Evolutionary conservation across 768 basidiomycete species (phyloP).

Genomic region (Trametes cubensis): DNA sequence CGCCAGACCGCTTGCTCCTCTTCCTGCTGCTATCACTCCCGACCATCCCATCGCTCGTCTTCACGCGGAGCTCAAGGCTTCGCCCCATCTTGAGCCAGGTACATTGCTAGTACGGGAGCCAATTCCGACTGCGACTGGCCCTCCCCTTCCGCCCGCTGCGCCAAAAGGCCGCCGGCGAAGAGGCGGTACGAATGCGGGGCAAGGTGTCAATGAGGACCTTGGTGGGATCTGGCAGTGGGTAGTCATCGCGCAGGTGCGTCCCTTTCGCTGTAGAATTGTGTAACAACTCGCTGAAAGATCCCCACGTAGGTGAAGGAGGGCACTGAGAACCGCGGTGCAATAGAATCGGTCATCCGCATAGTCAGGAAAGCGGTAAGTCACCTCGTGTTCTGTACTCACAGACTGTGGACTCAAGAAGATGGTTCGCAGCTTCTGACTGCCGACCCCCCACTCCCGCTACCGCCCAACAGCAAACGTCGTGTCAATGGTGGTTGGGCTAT

Average conservation of each 20-base stretch:
- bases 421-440: slow-evolving; percentile 55
- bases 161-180: slow-evolving; percentile 67
- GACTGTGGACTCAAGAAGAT: not conserved
- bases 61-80: slow-evolving; percentile 56
- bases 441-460: slow-evolving; percentile 60
- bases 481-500: slow-evolving; percentile 79
- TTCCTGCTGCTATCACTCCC: slow-evolving; percentile 57
- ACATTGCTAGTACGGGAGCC: slow-evolving; percentile 59
- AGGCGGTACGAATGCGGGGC: slow-evolving; percentile 68
- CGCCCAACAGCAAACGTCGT: slow-evolving; percentile 63
- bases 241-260: slow-evolving; percentile 68
- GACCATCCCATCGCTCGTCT: slow-evolving; percentile 50
- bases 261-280: not conserved
- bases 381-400: not conserved
- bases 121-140: slow-evolving; percentile 53
- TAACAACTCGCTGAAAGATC: not conserved
- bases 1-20: slow-evolving; percentile 35
- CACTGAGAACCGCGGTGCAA: slow-evolving; percentile 75
- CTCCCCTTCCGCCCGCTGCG: slow-evolving; percentile 55
- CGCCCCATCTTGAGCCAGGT: slow-evolving; percentile 70
- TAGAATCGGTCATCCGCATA: slow-evolving; percentile 71
- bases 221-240: slow-evolving; percentile 79
- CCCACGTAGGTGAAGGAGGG: slow-evolving; percentile 74
- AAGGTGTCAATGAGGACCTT: slow-evolving; percentile 52
- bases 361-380: slow-evolving; percentile 69